A percentile compares a stretch with the other conserved stretches of the same genome.
Conservation (phyloP, 768 basidiomycete species). For the Tremella yokohamensis region DNA sequence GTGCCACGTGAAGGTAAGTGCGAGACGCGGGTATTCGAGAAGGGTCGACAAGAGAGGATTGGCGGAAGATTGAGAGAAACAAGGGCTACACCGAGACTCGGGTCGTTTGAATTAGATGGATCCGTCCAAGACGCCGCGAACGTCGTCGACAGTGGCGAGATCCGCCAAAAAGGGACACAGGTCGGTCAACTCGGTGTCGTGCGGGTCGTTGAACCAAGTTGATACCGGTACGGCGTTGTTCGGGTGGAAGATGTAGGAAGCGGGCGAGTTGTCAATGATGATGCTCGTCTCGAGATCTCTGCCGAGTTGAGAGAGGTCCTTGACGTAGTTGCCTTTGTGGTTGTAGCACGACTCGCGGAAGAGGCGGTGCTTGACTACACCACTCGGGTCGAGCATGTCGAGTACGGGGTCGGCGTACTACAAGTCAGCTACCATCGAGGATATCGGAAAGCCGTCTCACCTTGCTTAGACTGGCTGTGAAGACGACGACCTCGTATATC, state of each 20-base stretch:
- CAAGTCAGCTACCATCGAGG: neutral
- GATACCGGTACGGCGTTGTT: slow-evolving; percentile 99
- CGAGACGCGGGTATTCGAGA: no score
- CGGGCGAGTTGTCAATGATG: slow-evolving; percentile 98
- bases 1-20: no score
- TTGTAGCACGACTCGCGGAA: slow-evolving; percentile 99
- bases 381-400: slow-evolving; percentile 90
- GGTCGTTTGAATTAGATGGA: no score
- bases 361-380: slow-evolving; percentile 85
- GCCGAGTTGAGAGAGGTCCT: slow-evolving; percentile 96
- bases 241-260: slow-evolving; percentile 98
- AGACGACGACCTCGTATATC: slow-evolving; percentile 95
- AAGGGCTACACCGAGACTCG: no score
- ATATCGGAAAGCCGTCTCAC: slow-evolving; percentile 54
- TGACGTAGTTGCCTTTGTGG: slow-evolving; percentile 98
- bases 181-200: slow-evolving; percentile 95
- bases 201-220: slow-evolving; percentile 99
- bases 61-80: no score
- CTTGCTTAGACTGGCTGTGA: slow-evolving; percentile 97
- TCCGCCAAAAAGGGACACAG: slow-evolving; percentile 91
- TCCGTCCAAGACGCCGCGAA: slow-evolving; percentile 85
- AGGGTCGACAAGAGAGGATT: no score
- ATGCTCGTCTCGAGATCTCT: slow-evolving; percentile 90
- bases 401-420: slow-evolving; percentile 98
- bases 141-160: slow-evolving; percentile 76